Base-by-base conservation (phyloP, 2,329 filamentous ascomycete species). In the Gnomoniopsis smithogilvyi region DNA sequence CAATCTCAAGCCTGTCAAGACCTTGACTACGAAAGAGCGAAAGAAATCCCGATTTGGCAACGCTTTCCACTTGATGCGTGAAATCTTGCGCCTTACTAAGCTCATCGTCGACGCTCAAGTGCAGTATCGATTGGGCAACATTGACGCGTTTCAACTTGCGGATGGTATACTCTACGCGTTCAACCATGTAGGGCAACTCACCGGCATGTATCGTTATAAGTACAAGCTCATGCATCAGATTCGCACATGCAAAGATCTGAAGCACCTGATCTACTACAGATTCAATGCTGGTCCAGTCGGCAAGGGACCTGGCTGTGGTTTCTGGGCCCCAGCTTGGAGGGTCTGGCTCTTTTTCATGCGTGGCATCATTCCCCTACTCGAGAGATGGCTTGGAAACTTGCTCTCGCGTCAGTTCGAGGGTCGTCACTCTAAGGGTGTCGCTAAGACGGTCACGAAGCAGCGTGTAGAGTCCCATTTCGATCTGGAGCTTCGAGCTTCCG, bases 171-270 rank as follows among this genome's bases (percentile, higher is more conserved):
- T 98, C n/a, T 99, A 99, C 68, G 96, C 95, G 19, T 99, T 99
- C 79, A 99, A 99, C 76, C 95, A 99, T 67, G 95, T 99, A 59
- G 95, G 95, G 63, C 96, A 99, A 74, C 80, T 99, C 62, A 99
- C 95, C 17, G 95, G 95, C 72, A 99, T 99, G 95, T 99, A 99
- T 77, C 90, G 95, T 62, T 99, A 99, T 84, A 99, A 99, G 81
- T 99, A 99, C 80, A 99, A 99, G 81, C 82, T 99, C 58, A 99
- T 99, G 95, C 95, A 99, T 73, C 95, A 99, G 75, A 99, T 99
- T 68, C 91, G 95, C 67, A 96, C 95, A 0, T 99, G 95, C 81
- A 99, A 99, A 76, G 95, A 99, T 76, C 74, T 99, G 71, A 99
- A 99, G 84, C 95, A 99, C 83, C 78, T 99, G 63, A 98, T 99